Evolutionary conservation across 345 rosid genomes (phyloP).

Genomic region (Pseudoturritis turrita): DNA sequence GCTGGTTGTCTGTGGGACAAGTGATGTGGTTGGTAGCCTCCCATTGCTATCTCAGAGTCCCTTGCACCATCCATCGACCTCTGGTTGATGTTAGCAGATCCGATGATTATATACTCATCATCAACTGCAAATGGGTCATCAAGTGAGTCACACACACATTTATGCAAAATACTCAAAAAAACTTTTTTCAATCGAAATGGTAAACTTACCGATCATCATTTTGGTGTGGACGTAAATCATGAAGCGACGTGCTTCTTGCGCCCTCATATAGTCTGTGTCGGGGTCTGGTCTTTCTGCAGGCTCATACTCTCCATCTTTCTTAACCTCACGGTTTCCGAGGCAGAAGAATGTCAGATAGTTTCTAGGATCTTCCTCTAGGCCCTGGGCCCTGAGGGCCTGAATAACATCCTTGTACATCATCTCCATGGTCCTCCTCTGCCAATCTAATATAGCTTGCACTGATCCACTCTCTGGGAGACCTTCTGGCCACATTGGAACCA

Average conservation of each 20-base stretch:
- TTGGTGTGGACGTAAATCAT: constrained; percentile 97
- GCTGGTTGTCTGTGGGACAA: constrained; percentile 76
- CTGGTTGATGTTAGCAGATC: constrained; percentile 99
- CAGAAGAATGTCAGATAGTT: constrained; percentile 95
- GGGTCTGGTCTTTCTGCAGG: constrained; percentile 84
- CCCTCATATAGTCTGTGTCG: constrained; percentile 38
- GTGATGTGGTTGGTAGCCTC: constrained; percentile 93
- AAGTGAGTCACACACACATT: neutral
- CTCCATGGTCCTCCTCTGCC: constrained; percentile 97
- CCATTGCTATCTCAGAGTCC: constrained; percentile 99
- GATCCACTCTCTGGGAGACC: constrained; percentile 93
- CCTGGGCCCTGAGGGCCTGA: constrained; percentile 70
- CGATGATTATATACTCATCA: constrained; percentile 87
- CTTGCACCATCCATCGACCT: constrained; percentile 98
- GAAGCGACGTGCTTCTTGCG: constrained; percentile 78
- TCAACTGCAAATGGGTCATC: constrained; percentile 59
- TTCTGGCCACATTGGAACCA: constrained; percentile 99
- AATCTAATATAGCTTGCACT: constrained; percentile 93
- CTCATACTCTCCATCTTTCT: constrained; percentile 86
- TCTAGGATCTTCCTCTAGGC: constrained; percentile 73
- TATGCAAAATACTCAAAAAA: neutral
- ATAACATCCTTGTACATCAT: constrained; percentile 90
- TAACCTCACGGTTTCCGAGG: constrained; percentile 90
- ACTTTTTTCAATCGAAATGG: neutral
- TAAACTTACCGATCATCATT: constrained; percentile 91